Evolutionary conservation across 495 filamentous ascomycete species (phyloP).

Genomic region (Penicillium paradoxum): DNA sequence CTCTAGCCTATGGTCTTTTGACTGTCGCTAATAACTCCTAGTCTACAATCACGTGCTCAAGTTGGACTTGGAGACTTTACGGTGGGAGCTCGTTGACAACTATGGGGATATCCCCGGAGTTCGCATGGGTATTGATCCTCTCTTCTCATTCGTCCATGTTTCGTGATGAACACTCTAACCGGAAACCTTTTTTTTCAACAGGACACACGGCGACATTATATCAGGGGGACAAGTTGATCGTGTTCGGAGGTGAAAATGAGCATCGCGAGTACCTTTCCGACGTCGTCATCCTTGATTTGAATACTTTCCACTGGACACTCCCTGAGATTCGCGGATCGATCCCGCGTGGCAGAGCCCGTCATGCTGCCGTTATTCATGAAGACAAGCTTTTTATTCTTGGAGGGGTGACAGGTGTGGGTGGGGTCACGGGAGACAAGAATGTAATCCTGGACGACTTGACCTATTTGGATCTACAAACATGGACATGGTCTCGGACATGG

Average conservation of each 20-base stretch:
- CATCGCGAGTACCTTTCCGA: conserved; percentile 93
- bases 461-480: conserved; percentile 94
- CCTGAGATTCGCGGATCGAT: conserved; percentile 77
- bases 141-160: conserved; percentile 23
- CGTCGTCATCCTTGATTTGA: conserved; percentile 90
- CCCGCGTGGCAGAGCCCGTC: conserved; percentile 83
- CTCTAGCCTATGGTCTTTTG: background rate
- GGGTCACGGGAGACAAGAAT: conserved; percentile 80
- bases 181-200: conserved; percentile 29
- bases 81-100: conserved; percentile 96
- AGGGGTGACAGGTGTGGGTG: conserved; percentile 83
- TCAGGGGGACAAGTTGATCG: conserved; percentile 86
- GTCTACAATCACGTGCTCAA: conserved; percentile 97
- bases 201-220: conserved; percentile 95
- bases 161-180: background rate
- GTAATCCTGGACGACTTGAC: conserved; percentile 90
- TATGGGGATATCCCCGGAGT: conserved; percentile 98
- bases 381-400: conserved; percentile 94
- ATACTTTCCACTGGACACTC: conserved; percentile 89
- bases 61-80: conserved; percentile 75
- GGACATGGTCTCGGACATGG: conserved; percentile 96
- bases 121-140: conserved; percentile 70
- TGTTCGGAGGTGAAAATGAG: conserved; percentile 97
- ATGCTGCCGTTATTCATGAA: conserved; percentile 90
- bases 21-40: conserved; percentile 24